Percentiles rank a stretch among this genome's conserved stretches.
Conservation (phyloP, 2,329 filamentous ascomycete genomes). For the Neopestalotiopsis sp. region DNA sequence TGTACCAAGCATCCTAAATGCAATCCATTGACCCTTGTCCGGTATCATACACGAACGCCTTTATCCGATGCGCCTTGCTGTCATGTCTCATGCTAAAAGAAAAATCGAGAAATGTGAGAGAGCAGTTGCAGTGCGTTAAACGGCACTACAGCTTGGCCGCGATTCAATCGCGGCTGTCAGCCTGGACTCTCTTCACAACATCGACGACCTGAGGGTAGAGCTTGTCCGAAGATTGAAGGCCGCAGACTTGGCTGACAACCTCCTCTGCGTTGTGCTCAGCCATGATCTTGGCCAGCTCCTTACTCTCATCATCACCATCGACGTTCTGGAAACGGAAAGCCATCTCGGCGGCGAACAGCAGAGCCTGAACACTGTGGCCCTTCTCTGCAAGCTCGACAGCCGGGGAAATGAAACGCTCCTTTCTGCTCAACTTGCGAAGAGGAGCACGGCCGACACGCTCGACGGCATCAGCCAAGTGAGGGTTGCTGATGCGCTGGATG, state of each 20-base stretch:
- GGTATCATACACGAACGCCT: slow-evolving; percentile 19
- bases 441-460: slow-evolving; percentile 96
- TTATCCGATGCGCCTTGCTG: slow-evolving; percentile 17
- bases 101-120: background rate
- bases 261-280: slow-evolving; percentile 74
- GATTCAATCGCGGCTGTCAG: slow-evolving; percentile 56
- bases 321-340: slow-evolving; percentile 95
- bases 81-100: slow-evolving; percentile 17
- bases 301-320: slow-evolving; percentile 87
- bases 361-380: slow-evolving; percentile 72
- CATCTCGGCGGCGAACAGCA: slow-evolving; percentile 88
- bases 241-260: slow-evolving; percentile 81
- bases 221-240: slow-evolving; percentile 77
- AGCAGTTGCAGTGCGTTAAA: background rate
- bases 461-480: slow-evolving; percentile 87
- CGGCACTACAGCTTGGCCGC: slow-evolving; percentile 1
- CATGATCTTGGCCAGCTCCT: slow-evolving; percentile 85
- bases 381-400: slow-evolving; percentile 87
- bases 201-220: slow-evolving; percentile 78
- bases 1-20: slow-evolving; percentile 2
- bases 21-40: slow-evolving; percentile 14
- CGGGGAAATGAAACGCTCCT: slow-evolving; percentile 94
- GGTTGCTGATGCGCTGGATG: slow-evolving; percentile 91
- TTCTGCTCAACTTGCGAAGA: slow-evolving; percentile 89
- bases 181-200: slow-evolving; percentile 84